phyloP scores from a whole-genome alignment of 495 filamentous ascomycete species.

The Penicillium diatomitis region DNA sequence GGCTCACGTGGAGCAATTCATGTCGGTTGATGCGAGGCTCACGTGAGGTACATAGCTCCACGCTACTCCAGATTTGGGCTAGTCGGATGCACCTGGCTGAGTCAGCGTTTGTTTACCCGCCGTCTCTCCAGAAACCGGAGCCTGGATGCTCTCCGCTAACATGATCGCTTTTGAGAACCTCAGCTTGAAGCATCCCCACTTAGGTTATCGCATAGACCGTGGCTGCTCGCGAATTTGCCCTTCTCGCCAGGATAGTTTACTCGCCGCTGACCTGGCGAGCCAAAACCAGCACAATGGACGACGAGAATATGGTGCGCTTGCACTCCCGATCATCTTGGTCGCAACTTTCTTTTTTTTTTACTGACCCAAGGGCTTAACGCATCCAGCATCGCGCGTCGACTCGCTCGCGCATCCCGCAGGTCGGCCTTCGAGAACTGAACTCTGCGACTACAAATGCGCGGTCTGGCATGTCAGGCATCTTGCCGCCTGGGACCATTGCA shows the following conservation, averaged over 20 bases:
- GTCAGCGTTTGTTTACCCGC: conserved; percentile 33
- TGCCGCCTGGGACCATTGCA: conserved; percentile 41
- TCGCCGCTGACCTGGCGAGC: conserved; percentile 21
- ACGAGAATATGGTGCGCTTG: conserved; percentile 27
- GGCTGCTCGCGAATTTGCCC: conserved; percentile 18
- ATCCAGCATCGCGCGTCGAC: conserved; percentile 18
- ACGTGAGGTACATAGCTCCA: neutral
- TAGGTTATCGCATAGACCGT: conserved; percentile 9
- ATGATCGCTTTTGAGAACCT: conserved; percentile 1
- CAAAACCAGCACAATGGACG: conserved; percentile 24
- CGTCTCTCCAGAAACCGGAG: conserved; percentile 34
- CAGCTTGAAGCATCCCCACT: neutral
- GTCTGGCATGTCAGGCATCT: conserved; percentile 38
- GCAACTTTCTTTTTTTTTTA: conserved; percentile 1
- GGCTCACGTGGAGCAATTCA: conserved; percentile 10
- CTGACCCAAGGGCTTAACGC: conserved; percentile 7
- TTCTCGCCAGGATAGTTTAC: conserved; percentile 19
- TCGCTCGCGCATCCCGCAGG: conserved; percentile 29
- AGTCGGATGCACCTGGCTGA: conserved; percentile 11
- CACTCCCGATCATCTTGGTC: conserved; percentile 2
- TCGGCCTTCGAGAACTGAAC: conserved; percentile 46
- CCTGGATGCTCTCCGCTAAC: conserved; percentile 5
- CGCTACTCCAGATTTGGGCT: conserved; percentile 10
- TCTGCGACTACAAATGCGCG: conserved; percentile 63
- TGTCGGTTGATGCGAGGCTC: conserved; percentile 4